Evolutionary conservation across 2,329 filamentous ascomycete genomes (phyloP), one percentile per base, ranked within the genome.

Genomic region (Pseudocercospora eumusae): DNA sequence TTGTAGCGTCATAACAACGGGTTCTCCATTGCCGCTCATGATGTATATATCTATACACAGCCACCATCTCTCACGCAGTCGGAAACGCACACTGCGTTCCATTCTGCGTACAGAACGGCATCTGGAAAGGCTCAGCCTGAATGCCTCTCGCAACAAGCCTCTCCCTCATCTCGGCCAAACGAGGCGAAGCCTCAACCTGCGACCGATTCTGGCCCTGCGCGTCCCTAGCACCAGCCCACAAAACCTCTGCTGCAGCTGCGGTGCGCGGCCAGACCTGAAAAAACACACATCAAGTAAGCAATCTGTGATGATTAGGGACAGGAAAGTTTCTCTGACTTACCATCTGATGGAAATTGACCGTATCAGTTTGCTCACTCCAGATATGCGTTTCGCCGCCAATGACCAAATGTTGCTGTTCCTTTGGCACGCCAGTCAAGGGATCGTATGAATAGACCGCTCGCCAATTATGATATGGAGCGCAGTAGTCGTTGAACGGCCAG

Each of bases 401-500:
- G 2, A 96, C 88, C 11, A 91, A 83, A 71, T 88, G 82, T 25
- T 86, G 84, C 47, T 86, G 76, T 25, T 86, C 81, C 9, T 76
- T 77, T 0, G 88, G 83, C 4, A 96, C 81, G 50, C 84, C 85
- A 2, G 78, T 81, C 3, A 87, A 79, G 0, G 92, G 92, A 73
- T 96, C 88, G 75, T 93, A 90, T 20, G 86, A 84, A 81, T 96
- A 96, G 62, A 93, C 83, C 27, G 91, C 80, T 6, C 86, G 84
- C 92, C 92, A 96, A 78, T 85, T 90, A 79, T 96, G 92, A 72
- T 82, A 82, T 1, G 92, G 92, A 0, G 80, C 79, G 78, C 92
- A 96, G 83, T 92, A 96, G 79, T 96, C 91, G 62, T 80, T 77
- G 79, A 90, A 96, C 0, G 91, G 91, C 73, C 83, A 91, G 76